Evolutionary conservation across 2,329 filamentous ascomycete species (phyloP), one percentile per base, ranked within the genome.

Genomic region (Fusarium compactum): DNA sequence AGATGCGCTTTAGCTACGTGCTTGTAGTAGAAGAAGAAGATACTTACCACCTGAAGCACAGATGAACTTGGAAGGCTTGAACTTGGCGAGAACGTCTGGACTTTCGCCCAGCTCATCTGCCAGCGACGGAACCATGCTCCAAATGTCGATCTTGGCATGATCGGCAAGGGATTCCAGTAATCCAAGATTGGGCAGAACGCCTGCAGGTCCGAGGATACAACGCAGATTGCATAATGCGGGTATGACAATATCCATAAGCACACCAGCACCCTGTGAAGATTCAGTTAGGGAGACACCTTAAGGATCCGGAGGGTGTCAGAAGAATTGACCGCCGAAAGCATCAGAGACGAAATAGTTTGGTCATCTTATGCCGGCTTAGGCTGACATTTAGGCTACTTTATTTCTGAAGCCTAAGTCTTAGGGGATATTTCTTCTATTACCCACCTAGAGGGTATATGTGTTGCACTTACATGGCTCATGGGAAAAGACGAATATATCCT

Each of bases 241-340:
- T 68, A 82, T 74, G 0, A 82, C 38, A 22, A 82, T 79, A 58
- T 83, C 65, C 80, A 82, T 82, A 18, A 83, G 78, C 7, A 82
- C 78, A 16, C 81, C 81, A 0, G 82, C 81, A 3, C 79, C 79
- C 80, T 51, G n/a, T 22, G 1, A 22, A n/a, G 15, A 6, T 8
- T n/a, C 2, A 1, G 5, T 53, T 7, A 53, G 24, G 11, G 10
- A 6, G 24, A 6, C 6, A 5, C 6, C 24, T 24, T 5, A 24
- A 24, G 24, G 24, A 6, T 0, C 25, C 25, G 25, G 8, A 25
- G 25, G 25, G 25, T 25, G 8, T 25, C 25, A 25, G 25, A 25
- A 25, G 25, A 25, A 25, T 25, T 25, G 8, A 25, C 25, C 25
- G 25, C 8, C 25, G 10, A 9, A 25, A 25, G 25, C 25, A 25